Evolutionary conservation across 257 asterid species (phyloP).

Genomic region (Anisodus tanguticus): DNA sequence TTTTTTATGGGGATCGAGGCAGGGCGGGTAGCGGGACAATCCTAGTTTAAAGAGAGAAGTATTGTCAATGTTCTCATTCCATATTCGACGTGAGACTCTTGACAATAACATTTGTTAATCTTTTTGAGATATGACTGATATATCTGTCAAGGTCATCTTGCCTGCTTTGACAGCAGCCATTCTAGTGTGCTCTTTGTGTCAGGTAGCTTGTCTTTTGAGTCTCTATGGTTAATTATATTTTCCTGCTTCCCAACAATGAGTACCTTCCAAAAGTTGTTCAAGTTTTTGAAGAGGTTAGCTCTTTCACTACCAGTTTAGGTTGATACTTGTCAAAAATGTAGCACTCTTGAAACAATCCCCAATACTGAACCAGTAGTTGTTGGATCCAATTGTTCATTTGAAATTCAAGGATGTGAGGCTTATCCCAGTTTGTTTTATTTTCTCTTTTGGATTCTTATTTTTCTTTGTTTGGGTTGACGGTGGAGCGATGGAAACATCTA

Average conservation of each 20-base stretch:
- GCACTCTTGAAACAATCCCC: background rate
- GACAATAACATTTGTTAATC: background rate
- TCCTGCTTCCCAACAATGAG: conserved; percentile 68
- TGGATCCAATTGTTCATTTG: conserved; percentile 25
- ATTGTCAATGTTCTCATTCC: too few relatives aligned
- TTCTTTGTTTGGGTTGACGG: background rate
- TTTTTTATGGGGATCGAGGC: too few relatives aligned
- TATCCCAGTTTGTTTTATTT: background rate
- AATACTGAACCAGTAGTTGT: background rate
- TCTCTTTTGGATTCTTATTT: background rate
- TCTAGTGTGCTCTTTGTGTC: background rate
- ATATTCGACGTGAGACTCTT: too few relatives aligned
- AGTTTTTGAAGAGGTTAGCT: conserved; percentile 93
- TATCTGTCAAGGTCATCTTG: conserved; percentile 21
- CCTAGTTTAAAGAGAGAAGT: too few relatives aligned
- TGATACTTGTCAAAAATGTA: background rate
- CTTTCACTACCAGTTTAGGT: background rate
- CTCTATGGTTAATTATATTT: background rate
- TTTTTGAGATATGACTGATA: background rate
- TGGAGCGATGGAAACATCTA: conserved; percentile 5
- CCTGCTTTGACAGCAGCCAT: background rate
- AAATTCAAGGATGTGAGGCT: conserved; percentile 20
- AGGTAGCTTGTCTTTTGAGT: conserved; percentile 5
- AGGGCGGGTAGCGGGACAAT: too few relatives aligned
- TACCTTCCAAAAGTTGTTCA: conserved; percentile 88